Conservation (phyloP, 441 rosid genomes). For the Rhodomyrtus psidioides region DNA sequence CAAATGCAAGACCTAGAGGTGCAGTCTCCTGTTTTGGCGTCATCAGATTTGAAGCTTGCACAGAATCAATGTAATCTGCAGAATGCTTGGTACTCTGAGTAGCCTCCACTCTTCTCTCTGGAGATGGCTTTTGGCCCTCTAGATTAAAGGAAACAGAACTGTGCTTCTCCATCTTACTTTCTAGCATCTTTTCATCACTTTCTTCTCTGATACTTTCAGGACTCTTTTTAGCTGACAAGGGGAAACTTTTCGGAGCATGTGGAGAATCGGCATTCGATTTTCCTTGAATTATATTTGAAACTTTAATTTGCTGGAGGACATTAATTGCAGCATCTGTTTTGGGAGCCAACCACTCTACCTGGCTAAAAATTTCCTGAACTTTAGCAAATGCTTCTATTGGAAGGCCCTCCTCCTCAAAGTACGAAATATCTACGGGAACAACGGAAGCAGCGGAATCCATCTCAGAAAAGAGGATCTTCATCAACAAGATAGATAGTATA, state of each 20-base stretch:
- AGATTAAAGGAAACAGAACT: conserved; percentile 17
- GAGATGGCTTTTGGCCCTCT: conserved; percentile 15
- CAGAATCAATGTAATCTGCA: not conserved
- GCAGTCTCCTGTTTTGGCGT: conserved; percentile 42
- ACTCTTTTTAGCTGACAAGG: not conserved
- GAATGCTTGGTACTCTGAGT: conserved; percentile 12
- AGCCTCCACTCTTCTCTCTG: conserved; percentile 16
- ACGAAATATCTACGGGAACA: conserved; percentile 45
- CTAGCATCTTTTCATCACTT: not conserved
- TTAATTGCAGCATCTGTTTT: conserved; percentile 63
- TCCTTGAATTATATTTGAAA: conserved; percentile 45
- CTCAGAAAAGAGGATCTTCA: conserved; percentile 95
- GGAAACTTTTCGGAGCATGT: not conserved
- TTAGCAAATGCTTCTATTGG: conserved; percentile 86
- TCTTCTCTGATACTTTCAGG: not conserved
- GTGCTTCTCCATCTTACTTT: conserved; percentile 1
- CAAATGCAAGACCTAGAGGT: conserved; percentile 51
- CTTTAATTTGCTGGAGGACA: conserved; percentile 67
- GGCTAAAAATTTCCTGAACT: conserved; percentile 86
- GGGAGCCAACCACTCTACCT: conserved; percentile 72
- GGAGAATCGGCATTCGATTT: conserved; percentile 17
- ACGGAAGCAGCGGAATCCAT: conserved; percentile 74
- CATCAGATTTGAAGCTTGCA: conserved; percentile 36
- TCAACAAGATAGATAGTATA: conserved; percentile 13
- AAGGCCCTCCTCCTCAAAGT: conserved; percentile 81